A percentile compares a stretch with the other conserved stretches of the same genome.
Conservation (phyloP, 345 rosid species). For the Heritiera littoralis region DNA sequence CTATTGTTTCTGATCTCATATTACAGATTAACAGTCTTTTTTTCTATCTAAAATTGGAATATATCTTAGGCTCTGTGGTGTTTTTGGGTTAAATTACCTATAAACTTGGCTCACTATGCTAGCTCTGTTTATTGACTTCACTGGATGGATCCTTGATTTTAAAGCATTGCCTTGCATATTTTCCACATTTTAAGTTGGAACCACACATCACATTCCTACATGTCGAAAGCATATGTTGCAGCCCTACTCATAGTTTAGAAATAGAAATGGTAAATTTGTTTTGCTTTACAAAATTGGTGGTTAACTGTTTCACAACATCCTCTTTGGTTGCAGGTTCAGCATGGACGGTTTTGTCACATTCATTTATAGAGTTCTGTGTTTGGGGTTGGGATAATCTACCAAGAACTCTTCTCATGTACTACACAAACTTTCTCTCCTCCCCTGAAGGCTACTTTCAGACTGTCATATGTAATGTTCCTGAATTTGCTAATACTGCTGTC, state of each 20-base stretch:
- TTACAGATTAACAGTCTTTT: too few species aligned
- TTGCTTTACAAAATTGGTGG: conserved; percentile 2
- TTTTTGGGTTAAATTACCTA: background rate
- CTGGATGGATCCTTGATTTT: background rate
- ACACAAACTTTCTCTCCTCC: conserved; percentile 92
- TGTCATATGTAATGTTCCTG: conserved; percentile 87
- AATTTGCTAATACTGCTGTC: conserved; percentile 61
- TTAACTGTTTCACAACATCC: background rate
- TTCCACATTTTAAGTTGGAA: background rate
- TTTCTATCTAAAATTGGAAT: background rate
- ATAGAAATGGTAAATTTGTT: conserved; percentile 6
- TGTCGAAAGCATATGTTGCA: background rate
- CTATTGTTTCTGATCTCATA: background rate
- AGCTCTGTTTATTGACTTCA: background rate
- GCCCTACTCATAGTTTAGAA: background rate
- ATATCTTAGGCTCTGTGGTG: background rate
- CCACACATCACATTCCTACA: background rate
- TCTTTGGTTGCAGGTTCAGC: conserved; percentile 73
- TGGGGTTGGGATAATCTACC: conserved; percentile 99
- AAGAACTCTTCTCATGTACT: conserved; percentile 87
- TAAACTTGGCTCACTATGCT: background rate
- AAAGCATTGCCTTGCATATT: background rate
- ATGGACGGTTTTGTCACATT: conserved; percentile 90
- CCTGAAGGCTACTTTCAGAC: conserved; percentile 99
- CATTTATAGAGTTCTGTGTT: conserved; percentile 83